Conservation (phyloP, 2,329 filamentous ascomycete species). For the Emmonsiellopsis sp. region DNA sequence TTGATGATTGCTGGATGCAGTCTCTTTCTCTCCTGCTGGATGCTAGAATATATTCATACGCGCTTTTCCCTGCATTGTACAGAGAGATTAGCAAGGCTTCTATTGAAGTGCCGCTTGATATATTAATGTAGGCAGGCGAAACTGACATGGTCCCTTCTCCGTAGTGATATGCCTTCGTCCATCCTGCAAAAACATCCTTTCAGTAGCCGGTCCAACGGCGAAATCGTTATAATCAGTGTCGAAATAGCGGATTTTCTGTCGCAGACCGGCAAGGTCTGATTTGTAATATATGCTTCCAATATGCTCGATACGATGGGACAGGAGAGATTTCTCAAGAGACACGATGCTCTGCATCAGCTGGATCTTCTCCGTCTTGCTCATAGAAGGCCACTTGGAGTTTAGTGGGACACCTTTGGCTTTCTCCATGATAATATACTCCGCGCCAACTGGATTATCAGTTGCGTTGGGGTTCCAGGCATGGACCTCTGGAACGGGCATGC, state of each 20-base stretch:
- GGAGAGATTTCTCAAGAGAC: background rate
- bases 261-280: background rate
- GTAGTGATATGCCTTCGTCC: background rate
- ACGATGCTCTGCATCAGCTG: slow-evolving; percentile 13
- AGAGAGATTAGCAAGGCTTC: background rate
- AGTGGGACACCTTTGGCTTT: background rate
- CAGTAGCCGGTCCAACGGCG: slow-evolving; percentile 1
- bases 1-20: background rate
- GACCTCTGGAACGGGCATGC: slow-evolving; percentile 1
- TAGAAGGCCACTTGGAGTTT: background rate
- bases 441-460: background rate
- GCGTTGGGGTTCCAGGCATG: background rate
- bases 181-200: background rate
- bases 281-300: slow-evolving; percentile 4
- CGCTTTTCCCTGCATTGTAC: background rate
- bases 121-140: background rate
- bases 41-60: slow-evolving; percentile 2
- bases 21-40: background rate
- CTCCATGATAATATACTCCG: background rate
- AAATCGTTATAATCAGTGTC: background rate
- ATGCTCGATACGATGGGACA: background rate
- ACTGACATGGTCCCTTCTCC: slow-evolving; percentile 3
- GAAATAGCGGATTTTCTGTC: background rate
- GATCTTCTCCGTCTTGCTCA: background rate
- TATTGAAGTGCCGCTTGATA: background rate